Evolutionary conservation across 306 rosid species (phyloP).

Genomic region (Quercus agrifolia): DNA sequence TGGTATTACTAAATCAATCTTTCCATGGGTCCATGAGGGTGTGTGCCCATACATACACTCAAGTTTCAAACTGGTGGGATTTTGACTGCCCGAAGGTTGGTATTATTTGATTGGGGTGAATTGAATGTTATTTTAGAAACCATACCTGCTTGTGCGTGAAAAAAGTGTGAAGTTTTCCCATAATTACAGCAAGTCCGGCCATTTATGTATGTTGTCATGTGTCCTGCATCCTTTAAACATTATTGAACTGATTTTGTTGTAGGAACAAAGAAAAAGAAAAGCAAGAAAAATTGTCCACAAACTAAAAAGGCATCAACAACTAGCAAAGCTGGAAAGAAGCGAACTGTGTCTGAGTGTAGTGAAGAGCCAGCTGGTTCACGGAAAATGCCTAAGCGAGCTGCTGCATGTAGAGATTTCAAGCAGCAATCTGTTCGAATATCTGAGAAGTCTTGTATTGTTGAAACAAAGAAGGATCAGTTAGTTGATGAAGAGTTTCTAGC

Average conservation of each 20-base stretch:
- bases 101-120: no score
- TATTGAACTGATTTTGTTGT: neutral
- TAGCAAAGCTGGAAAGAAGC: constrained; percentile 46
- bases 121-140: no score
- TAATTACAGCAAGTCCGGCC: neutral
- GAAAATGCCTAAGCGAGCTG: constrained; percentile 88
- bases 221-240: neutral
- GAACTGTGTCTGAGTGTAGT: constrained; percentile 31
- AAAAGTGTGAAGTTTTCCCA: no score
- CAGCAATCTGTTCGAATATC: constrained; percentile 47
- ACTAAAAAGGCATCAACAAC: constrained; percentile 31
- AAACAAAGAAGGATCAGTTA: constrained; percentile 47
- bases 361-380: constrained; percentile 51
- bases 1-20: no score
- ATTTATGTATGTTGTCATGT: neutral
- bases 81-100: no score
- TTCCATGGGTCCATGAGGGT: no score
- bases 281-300: constrained; percentile 17
- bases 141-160: no score
- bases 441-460: constrained; percentile 51
- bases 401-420: constrained; percentile 65
- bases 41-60: no score
- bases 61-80: no score
- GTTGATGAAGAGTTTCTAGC: constrained; percentile 74
- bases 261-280: constrained; percentile 35